phyloP scores from a whole-genome alignment of 805 yeast genomes.

The Candida tibetensis region DNA sequence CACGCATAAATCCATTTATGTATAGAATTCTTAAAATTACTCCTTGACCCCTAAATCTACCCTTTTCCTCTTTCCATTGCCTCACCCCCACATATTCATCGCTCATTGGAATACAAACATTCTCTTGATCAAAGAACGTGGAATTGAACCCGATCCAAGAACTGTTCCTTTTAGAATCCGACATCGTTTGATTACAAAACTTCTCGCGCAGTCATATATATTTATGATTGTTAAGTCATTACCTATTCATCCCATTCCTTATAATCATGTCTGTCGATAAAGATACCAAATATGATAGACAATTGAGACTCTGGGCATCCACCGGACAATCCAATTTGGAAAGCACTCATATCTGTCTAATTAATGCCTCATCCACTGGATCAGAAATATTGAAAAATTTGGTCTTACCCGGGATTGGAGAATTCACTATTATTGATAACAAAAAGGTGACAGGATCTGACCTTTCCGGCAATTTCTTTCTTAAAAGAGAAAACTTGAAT shows the following conservation, averaged over 20 bases:
- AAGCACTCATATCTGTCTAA: slow-evolving; percentile 55
- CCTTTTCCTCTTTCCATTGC: too few species aligned
- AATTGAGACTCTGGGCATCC: slow-evolving; percentile 80
- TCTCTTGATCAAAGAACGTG: too few species aligned
- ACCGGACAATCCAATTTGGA: slow-evolving; percentile 68
- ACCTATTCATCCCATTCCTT: not conserved
- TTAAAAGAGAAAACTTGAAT: slow-evolving; percentile 45
- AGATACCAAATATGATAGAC: slow-evolving; percentile 73
- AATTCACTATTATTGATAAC: slow-evolving; percentile 57
- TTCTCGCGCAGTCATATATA: too few species aligned
- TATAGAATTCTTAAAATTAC: too few species aligned
- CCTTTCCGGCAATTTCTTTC: slow-evolving; percentile 61
- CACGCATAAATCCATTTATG: too few species aligned
- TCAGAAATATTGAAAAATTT: slow-evolving; percentile 76
- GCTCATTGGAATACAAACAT: too few species aligned
- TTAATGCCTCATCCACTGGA: slow-evolving; percentile 56
- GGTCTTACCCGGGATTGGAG: slow-evolving; percentile 69
- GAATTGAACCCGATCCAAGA: too few species aligned
- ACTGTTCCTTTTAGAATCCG: too few species aligned
- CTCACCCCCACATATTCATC: too few species aligned
- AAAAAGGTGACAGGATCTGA: slow-evolving; percentile 39
- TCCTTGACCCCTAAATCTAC: too few species aligned
- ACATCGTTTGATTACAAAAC: too few species aligned
- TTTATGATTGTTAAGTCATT: too few species aligned
- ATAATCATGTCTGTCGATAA: slow-evolving; percentile 27